Base-by-base conservation (phyloP, 257 asterid species). In the Fraxinus americana region DNA sequence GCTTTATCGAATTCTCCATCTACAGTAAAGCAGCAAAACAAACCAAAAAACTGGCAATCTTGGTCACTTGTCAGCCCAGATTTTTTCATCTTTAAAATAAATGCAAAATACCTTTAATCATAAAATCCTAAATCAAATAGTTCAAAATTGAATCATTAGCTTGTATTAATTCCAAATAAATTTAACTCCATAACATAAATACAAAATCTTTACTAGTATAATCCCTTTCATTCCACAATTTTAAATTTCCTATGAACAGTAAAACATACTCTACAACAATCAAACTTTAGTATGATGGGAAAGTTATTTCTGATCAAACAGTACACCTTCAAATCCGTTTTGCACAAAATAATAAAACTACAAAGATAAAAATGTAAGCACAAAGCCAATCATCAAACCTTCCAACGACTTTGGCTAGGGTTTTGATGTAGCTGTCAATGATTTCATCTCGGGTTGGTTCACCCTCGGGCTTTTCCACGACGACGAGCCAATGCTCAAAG, bases 401-500 rank as follows among this genome's bases (percentile, higher is more conserved):
- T 77, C 97, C 99, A 5, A 96, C 81, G 9, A 96, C 87, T 59
- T 29, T 50, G 71, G 98, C 96, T 2, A 96, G 89, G 12, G 92
- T 91, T 75, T 91, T 91, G 88, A 92, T 92, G 67, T 96, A 96
- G 38, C 88, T 75, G 41, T 88, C 92, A 32, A 91, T 92, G 8
- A 93, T 93, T 2, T 93, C 95, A 75, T 96, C 99, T 75, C 99
- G 88, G 0, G 92, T 92, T 0, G 87, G 84, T 12, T 91, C 91
- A 1, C 86, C 94, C 57, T 91, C 94, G 12, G 99, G 99, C 79
- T 86, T 87, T 87, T 94, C 99, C 91, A 94, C 63, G 43, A 96
- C 99, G 71, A 96, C 94, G 17, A 96, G 98, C 98, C 97, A 96
- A 80, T 96, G 99, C 86, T 93, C 98, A 35, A 96, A 96, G 85